Conservation (phyloP, 177 flowering plant genomes). For the Tripterygium wilfordii region DNA sequence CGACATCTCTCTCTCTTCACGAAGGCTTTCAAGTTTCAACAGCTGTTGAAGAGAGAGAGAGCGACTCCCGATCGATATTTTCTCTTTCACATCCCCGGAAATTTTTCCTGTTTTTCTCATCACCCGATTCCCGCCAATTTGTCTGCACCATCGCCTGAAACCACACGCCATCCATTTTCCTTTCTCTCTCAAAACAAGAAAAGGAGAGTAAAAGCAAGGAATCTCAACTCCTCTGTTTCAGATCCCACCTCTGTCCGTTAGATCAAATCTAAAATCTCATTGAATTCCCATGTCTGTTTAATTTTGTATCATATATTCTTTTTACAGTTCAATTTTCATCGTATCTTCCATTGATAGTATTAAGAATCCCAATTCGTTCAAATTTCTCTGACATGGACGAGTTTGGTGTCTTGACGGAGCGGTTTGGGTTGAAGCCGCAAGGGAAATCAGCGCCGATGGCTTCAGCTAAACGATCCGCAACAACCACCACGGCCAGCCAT, state of each 20-base stretch:
- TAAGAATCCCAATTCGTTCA: no score
- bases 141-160: conserved; percentile 7
- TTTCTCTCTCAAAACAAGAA: neutral
- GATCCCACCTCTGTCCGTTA: no score
- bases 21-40: no score
- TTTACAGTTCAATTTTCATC: no score
- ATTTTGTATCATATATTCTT: neutral
- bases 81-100: neutral
- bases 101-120: neutral
- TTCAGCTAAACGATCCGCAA: conserved; percentile 22
- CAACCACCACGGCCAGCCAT: neutral
- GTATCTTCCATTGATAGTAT: no score
- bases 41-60: conserved; percentile 1
- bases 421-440: conserved; percentile 44
- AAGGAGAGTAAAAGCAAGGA: no score
- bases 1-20: no score
- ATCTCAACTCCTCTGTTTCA: no score
- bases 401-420: conserved; percentile 48
- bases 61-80: neutral
- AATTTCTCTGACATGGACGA: conserved; percentile 37
- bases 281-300: no score
- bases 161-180: neutral
- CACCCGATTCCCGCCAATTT: conserved; percentile 10
- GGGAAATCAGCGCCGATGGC: conserved; percentile 57
- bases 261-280: no score